Evolutionary conservation across 495 filamentous ascomycete genomes (phyloP), one percentile per base, ranked within the genome.

Genomic region (Amniculicola lignicola): DNA sequence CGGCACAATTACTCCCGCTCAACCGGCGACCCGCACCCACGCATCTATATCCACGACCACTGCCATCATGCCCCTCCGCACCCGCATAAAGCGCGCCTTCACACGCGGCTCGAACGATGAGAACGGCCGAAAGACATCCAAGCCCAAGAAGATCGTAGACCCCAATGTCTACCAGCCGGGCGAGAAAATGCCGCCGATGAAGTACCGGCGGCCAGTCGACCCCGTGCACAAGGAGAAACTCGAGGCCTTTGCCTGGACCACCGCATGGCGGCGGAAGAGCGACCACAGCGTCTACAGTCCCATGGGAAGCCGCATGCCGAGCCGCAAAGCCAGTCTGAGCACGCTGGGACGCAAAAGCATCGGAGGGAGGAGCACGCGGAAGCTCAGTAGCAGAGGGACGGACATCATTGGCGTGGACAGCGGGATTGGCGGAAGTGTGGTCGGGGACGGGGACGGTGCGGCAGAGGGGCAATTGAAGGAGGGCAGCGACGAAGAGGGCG

Each of bases 121-220:
- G 24, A 51, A 36, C 1, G 31, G 24, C 6, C 28, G 37, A 14
- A 64, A 57, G 42, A 16, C 53, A 39, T n/a, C 28, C 25, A 56
- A 53, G 28, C 3, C 52, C 25, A 53, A 14, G 2, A 58, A 54
- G 45, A 16, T 39, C 38, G 51, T 51, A 6, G 52, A 58, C 24
- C 28, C 48, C 49, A 59, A 56, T 24, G 47, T 67, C 57, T 74
- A 74, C 66, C 62, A 68, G 51, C 69, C 70, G 23, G 71, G 69
- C 64, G 71, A 74, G 44, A 54, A 65, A 39, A 69, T 74, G 67
- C 71, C 71, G 7, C 65, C 64, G 14, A 58, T 69, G 15, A 74
- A 74, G 47, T 74, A 74, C 54, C 70, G 70, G 18, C 61, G 59
- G 0, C 67, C 68, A n/a, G 69, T 70, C 14, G 62, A 51, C 33